Evolutionary conservation across 768 basidiomycete species (phyloP), one percentile per base, ranked within the genome.

Genomic region (Galerina marginata): DNA sequence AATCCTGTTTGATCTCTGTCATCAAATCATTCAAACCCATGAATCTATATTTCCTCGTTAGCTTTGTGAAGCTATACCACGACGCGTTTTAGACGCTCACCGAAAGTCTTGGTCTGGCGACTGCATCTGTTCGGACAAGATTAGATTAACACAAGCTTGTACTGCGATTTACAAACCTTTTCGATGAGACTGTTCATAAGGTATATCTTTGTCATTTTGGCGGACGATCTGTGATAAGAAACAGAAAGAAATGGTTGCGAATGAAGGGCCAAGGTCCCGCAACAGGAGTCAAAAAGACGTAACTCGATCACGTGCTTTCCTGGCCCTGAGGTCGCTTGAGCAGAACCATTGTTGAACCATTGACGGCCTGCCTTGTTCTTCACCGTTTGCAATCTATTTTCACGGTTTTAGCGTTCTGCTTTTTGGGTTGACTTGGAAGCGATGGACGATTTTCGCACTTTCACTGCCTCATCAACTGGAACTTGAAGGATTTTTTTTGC

Each of bases 11-110:
- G 79, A 96, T 88, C 78, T 96, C 95, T 39, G 85, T 84, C 85
- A 93, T 91, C 66, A 99, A 76, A 76, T 99, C 96, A 65, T 94
- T 97, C 64, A 99, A 81, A 40, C 95, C 95, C 96, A 98, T 99
- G 75, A 93, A 95, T 73, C 95, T 96, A 69, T n/a, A 36, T 49
- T 43, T n/a, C 48, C 56, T 56, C 48, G 54, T 63, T 60, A 65
- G 38, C 61, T 33, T 33, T 7, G 29, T 33, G 5, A 7, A 7
- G 29, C 64, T 15, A 39, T 43, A 65, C 62, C 64, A 57, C 46
- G 60, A 73, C 72, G 71, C 71, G 73, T 69, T 62, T 56, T 60
- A 55, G 47, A 46, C 37, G 56, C 72, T 60, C 77, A 93, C 92
- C 92, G 83, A 74, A 93, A 93, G 77, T 95, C 93, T 80, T 93